Percentiles rank a stretch among this genome's conserved stretches.
phyloP scores from a whole-genome alignment of 805 yeast species.

The Ascoidea tarda region DNA sequence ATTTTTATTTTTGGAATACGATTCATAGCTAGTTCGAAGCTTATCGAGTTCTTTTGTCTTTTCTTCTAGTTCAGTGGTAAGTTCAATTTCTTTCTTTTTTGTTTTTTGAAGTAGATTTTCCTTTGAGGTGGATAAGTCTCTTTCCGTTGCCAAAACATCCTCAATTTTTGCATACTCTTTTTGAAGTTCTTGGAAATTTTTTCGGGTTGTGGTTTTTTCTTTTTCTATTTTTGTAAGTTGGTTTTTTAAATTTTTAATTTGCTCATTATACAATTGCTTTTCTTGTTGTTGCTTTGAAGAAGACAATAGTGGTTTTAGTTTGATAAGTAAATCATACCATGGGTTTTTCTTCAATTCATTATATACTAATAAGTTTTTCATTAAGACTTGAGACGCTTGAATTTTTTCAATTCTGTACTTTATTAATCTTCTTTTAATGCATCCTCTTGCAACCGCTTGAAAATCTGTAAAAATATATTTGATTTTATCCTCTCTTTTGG shows the following conservation, averaged over 20 bases:
- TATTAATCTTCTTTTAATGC: slow-evolving; percentile 34
- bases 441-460: slow-evolving; percentile 57
- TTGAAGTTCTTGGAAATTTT: slow-evolving; percentile 15
- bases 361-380: slow-evolving; percentile 42
- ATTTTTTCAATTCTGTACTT: slow-evolving; percentile 37
- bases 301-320: slow-evolving; percentile 61
- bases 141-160: slow-evolving; percentile 23
- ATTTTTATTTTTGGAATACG: slow-evolving; percentile 16
- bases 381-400: slow-evolving; percentile 58
- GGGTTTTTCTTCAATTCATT: slow-evolving; percentile 37
- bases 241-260: slow-evolving; percentile 35
- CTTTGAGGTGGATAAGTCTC: slow-evolving; percentile 28
- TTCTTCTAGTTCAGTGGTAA: slow-evolving; percentile 33
- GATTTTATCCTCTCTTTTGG: slow-evolving; percentile 53
- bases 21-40: slow-evolving; percentile 21
- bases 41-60: slow-evolving; percentile 20
- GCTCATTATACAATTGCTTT: slow-evolving; percentile 33
- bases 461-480: slow-evolving; percentile 39
- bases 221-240: slow-evolving; percentile 25
- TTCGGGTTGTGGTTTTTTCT: slow-evolving; percentile 17
- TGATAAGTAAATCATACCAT: slow-evolving; percentile 67
- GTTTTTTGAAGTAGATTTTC: slow-evolving; percentile 30
- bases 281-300: slow-evolving; percentile 47
- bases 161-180: slow-evolving; percentile 19
- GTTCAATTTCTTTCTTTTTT: slow-evolving; percentile 37